phyloP scores from a whole-genome alignment of 768 basidiomycete genomes.

The Cubamyces lactineus region DNA sequence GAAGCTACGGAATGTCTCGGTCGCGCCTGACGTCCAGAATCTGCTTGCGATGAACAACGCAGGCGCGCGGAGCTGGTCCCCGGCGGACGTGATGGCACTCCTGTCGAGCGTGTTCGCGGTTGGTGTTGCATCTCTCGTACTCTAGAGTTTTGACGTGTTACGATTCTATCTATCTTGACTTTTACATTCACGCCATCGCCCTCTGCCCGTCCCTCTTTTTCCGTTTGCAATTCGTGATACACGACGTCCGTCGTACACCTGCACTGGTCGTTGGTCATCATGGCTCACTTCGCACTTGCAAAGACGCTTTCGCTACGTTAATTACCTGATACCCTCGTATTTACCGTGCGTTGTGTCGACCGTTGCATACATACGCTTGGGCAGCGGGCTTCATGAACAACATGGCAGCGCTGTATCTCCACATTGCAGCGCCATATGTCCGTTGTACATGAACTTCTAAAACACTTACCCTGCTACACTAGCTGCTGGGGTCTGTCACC shows the following conservation, averaged over 20 bases:
- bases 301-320: constrained; percentile 8
- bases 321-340: constrained; percentile 18
- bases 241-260: background rate
- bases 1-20: constrained; percentile 57
- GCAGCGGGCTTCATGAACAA: constrained; percentile 20
- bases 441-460: background rate
- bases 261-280: constrained; percentile 1
- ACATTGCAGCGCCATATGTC: background rate
- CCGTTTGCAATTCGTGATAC: background rate
- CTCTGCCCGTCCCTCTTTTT: background rate
- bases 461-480: background rate
- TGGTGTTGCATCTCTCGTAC: constrained; percentile 16
- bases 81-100: constrained; percentile 10
- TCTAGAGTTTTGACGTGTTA: constrained; percentile 17
- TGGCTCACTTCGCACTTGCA: constrained; percentile 2
- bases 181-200: background rate
- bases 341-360: constrained; percentile 16
- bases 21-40: constrained; percentile 25
- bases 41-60: constrained; percentile 10
- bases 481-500: background rate
- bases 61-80: constrained; percentile 20
- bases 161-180: background rate
- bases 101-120: constrained; percentile 15
- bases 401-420: constrained; percentile 18
- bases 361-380: constrained; percentile 15